Conservation (phyloP, 768 basidiomycete species). For the Pleurotus ostreatus region DNA sequence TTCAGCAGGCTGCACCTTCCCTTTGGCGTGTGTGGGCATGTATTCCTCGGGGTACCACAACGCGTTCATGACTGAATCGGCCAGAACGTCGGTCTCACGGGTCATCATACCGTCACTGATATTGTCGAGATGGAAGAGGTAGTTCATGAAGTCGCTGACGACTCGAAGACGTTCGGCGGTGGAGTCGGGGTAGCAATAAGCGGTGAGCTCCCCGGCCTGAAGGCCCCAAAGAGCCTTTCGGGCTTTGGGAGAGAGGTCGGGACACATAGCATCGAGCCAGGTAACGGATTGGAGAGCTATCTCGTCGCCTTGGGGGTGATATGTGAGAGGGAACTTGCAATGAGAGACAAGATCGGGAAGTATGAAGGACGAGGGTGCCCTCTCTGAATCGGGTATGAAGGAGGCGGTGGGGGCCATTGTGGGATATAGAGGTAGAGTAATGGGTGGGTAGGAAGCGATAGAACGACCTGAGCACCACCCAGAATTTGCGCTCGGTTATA, state of each 20-base stretch:
- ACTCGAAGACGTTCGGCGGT: constrained; percentile 54
- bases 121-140: constrained; percentile 61
- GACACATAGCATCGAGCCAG: constrained; percentile 49
- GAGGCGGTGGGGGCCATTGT: not conserved
- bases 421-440: not conserved
- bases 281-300: constrained; percentile 42
- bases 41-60: constrained; percentile 54
- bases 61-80: constrained; percentile 68
- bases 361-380: constrained; percentile 33
- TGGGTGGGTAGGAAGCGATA: not conserved
- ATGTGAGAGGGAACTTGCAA: constrained; percentile 41
- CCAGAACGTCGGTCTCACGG: constrained; percentile 51
- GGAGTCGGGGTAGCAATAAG: constrained; percentile 59
- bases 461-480: not conserved
- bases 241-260: constrained; percentile 39
- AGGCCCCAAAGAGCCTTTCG: constrained; percentile 49
- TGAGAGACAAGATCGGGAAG: constrained; percentile 54
- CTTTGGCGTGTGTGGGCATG: constrained; percentile 37
- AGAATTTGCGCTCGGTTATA: not conserved
- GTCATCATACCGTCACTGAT: constrained; percentile 78
- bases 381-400: not conserved
- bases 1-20: constrained; percentile 31
- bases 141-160: constrained; percentile 66
- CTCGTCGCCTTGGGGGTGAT: constrained; percentile 41
- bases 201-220: constrained; percentile 64